A percentile compares a stretch with the other conserved stretches of the same genome.
Evolutionary conservation across 345 rosid species (phyloP).

Genomic region (Capsella bursapastoris): DNA sequence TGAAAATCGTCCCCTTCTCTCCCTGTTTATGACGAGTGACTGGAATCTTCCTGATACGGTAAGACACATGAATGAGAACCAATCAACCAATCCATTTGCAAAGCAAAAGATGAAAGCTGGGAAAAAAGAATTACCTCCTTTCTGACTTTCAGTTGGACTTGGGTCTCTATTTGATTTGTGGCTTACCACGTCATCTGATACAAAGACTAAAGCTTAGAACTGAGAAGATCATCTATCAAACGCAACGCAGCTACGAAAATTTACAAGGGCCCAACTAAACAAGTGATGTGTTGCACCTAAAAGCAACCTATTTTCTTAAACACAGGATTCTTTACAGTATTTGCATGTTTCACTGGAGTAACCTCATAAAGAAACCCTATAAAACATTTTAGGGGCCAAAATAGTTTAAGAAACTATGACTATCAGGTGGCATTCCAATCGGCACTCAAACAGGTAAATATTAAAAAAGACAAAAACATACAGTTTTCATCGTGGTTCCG

Average conservation of each 20-base stretch:
- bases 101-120: slow-evolving; percentile 26
- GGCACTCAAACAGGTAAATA: slow-evolving; percentile 15
- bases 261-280: slow-evolving; percentile 14
- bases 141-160: slow-evolving; percentile 56
- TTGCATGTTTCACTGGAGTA: slow-evolving; percentile 13
- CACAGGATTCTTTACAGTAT: slow-evolving; percentile 1
- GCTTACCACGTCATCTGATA: slow-evolving; percentile 69
- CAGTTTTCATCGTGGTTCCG: slow-evolving; percentile 65
- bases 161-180: slow-evolving; percentile 61
- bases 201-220: slow-evolving; percentile 34
- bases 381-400: slow-evolving; percentile 16
- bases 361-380: slow-evolving; percentile 18
- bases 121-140: slow-evolving; percentile 64
- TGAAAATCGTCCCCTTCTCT: slow-evolving; percentile 72
- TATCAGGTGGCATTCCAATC: slow-evolving; percentile 17
- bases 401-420: not conserved
- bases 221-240: slow-evolving; percentile 16
- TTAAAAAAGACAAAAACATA: slow-evolving; percentile 46
- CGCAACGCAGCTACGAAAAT: not conserved
- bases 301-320: slow-evolving; percentile 1
- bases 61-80: slow-evolving; percentile 31
- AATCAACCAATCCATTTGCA: slow-evolving; percentile 16
- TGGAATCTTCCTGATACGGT: slow-evolving; percentile 66
- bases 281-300: slow-evolving; percentile 10
- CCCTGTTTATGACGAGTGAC: slow-evolving; percentile 67